Conservation (phyloP, 164 flowering plant genomes). For the Houttuynia cordata region DNA sequence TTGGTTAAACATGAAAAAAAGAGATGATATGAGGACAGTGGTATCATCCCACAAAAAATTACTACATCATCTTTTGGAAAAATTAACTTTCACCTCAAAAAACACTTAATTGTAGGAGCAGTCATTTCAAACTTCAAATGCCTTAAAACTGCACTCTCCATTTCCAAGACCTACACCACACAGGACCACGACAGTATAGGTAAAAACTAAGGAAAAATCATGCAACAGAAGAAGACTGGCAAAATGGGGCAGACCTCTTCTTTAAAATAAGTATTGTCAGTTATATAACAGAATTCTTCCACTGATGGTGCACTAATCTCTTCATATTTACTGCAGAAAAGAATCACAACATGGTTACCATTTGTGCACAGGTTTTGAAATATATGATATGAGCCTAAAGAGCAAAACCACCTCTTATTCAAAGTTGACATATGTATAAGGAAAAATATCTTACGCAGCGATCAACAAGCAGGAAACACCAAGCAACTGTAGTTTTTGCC, state of each 20-base stretch:
- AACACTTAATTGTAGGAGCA: conserved; percentile 83
- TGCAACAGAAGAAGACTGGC: not conserved
- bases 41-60: not conserved
- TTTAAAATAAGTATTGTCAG: conserved; percentile 87
- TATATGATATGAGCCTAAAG: not conserved
- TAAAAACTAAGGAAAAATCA: not conserved
- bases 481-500: conserved; percentile 76
- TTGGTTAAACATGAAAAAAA: not conserved
- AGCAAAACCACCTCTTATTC: not conserved
- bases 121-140: conserved; percentile 92
- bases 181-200: not conserved
- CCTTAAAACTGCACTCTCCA: conserved; percentile 84
- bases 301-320: conserved; percentile 99
- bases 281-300: conserved; percentile 94
- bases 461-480: conserved; percentile 99
- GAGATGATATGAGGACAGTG: not conserved
- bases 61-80: too few species aligned
- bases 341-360: not conserved
- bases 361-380: not conserved
- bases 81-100: conserved; percentile 45
- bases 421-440: not conserved
- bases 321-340: conserved; percentile 70
- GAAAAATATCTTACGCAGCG: conserved; percentile 62
- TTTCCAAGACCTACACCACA: conserved; percentile 60
- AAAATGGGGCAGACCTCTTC: conserved; percentile 52